phyloP scores from a whole-genome alignment of 2,329 filamentous ascomycete genomes.

The Aspergillus ruber region DNA sequence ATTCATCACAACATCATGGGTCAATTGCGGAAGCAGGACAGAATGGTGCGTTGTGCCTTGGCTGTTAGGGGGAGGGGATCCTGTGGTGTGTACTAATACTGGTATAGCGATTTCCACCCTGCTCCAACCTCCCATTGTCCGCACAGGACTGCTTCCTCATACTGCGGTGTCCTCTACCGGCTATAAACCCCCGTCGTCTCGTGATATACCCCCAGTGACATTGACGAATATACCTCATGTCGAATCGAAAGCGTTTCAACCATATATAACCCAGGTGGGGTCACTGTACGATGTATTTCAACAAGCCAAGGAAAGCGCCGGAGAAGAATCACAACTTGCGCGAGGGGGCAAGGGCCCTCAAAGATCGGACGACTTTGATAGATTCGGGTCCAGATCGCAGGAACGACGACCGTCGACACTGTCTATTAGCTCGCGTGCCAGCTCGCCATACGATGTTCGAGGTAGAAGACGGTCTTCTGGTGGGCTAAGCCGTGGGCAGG shows the following conservation, averaged over 20 bases:
- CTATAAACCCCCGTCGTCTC: constrained; percentile 74
- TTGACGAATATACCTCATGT: constrained; percentile 82
- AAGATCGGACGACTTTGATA: constrained; percentile 45
- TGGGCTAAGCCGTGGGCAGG: constrained; percentile 55
- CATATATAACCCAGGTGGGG: constrained; percentile 80
- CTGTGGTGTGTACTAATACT: constrained; percentile 7
- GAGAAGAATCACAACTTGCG: constrained; percentile 49
- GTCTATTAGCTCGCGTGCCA: constrained; percentile 39
- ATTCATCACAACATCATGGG: constrained; percentile 56
- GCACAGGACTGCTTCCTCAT: constrained; percentile 78
- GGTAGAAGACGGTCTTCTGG: constrained; percentile 47
- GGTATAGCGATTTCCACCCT: constrained; percentile 77
- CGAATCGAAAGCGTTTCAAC: constrained; percentile 70
- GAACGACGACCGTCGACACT: constrained; percentile 37
- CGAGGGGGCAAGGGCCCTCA: constrained; percentile 39
- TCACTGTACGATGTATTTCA: constrained; percentile 84
- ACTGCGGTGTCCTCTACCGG: constrained; percentile 61
- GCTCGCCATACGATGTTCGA: constrained; percentile 44
- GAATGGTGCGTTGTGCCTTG: constrained; percentile 55
- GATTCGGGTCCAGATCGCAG: constrained; percentile 39
- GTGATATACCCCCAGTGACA: constrained; percentile 88
- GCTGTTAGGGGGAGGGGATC: not conserved
- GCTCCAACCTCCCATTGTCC: constrained; percentile 82
- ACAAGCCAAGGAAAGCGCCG: constrained; percentile 70
- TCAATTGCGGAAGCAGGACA: constrained; percentile 68